Evolutionary conservation across 208 protist genomes (phyloP), one percentile per base, ranked within the genome.

Genomic region (Leishmania amazonensis): DNA sequence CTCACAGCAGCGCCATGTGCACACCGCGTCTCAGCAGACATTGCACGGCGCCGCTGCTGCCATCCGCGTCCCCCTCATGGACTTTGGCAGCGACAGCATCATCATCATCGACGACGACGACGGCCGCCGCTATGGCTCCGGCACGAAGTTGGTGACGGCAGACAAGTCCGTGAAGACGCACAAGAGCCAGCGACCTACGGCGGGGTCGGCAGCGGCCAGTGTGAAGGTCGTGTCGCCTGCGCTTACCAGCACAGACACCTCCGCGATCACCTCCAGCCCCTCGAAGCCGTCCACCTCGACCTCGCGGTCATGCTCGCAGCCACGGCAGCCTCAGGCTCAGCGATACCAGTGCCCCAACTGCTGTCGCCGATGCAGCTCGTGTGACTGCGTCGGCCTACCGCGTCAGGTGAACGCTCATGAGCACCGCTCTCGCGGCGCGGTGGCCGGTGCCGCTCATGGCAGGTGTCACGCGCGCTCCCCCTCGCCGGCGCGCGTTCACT

Each of bases 181-280:
- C 28, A n/a, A 53, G 28, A 74, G 15, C 11, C 68, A 45, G 28
- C 45, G 24, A 31, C 28, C 28, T 38, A 13, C 65, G 42, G 65
- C 38, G 6, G 65, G 38, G 24, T 47, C 65, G 38, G 49, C 65
- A n/a, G 62, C 62, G 11, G 24, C 11, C 11, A 54, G 19, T 35
- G 40, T 49, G 15, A 79, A 47, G 45, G 58, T 71, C 0, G 24
- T 51, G 53, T 71, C 76, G 60, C 76, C 76, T 58, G 40, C 42
- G 5, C 45, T 71, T 15, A 80, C 76, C 49, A 86, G 83, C 68
- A 83, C 79, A 9, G 83, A 86, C 53, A 83, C 78, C 65, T 86
- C 83, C 8, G 83, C 67, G 11, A n/a, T 83, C 47, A 83, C 74
- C 53, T 75, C 65, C 40, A 80, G 74, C 42, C 75, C 83, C n/a